phyloP scores from a whole-genome alignment of 2,329 filamentous ascomycete species.

The Aspergillus fumigatus region DNA sequence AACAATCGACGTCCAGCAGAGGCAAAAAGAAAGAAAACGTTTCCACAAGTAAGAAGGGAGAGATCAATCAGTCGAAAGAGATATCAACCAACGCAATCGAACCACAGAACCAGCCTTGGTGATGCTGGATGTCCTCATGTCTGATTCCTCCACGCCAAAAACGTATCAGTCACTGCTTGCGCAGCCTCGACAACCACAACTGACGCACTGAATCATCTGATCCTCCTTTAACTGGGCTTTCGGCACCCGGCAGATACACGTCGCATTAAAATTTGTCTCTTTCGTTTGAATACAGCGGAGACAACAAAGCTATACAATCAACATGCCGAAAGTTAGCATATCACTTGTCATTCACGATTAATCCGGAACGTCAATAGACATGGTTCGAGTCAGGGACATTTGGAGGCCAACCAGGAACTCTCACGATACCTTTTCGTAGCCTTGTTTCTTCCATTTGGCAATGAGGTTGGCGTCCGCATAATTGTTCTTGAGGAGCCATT shows the following conservation, averaged over 20 bases:
- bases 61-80: not conserved
- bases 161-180: constrained; percentile 67
- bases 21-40: not conserved
- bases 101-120: not conserved
- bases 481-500: constrained; percentile 93
- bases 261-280: constrained; percentile 97
- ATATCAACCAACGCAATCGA: not conserved
- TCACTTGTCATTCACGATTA: not conserved
- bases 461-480: constrained; percentile 95
- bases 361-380: not conserved
- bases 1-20: not conserved
- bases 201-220: constrained; percentile 88
- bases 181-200: constrained; percentile 89
- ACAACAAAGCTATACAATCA: constrained; percentile 68
- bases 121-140: not conserved
- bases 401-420: constrained; percentile 25
- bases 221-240: constrained; percentile 84
- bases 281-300: constrained; percentile 97
- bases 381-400: not conserved
- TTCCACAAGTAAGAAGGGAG: not conserved
- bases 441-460: constrained; percentile 99
- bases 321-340: not conserved
- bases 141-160: not conserved
- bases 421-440: constrained; percentile 81
- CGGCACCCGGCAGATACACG: constrained; percentile 93